Evolutionary conservation across 2,329 filamentous ascomycete species (phyloP), one percentile per base, ranked within the genome.

Genomic region (Juglanconis juglandina): DNA sequence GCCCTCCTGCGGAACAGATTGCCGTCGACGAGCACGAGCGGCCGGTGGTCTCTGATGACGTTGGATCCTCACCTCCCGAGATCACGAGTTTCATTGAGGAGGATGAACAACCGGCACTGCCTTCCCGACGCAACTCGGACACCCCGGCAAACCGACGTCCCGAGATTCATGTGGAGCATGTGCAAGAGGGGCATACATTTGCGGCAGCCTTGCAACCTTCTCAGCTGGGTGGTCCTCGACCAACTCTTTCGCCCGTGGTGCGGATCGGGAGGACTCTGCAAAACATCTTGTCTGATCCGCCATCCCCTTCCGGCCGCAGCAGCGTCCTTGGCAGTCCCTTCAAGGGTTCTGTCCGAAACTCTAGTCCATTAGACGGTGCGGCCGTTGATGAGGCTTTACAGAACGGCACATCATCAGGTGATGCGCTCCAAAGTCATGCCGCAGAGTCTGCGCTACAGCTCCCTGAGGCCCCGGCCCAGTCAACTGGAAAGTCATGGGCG

Each of bases 271-370:
- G 81, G 52, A 82, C 79, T 35, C 70, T 87, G 13, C 83, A 86
- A 66, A 83, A 77, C 60, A 80, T 86, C 42, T 83, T 84, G 10
- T 85, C 83, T 0, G 83, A 86, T 63, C 81, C 81, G 7, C 81
- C 83, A 0, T 85, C 84, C 0, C 83, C 84, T 1, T 79, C 80
- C 54, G 75, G 71, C 6, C 76, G 75, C n/a, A 80, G 81, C 48
- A 75, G 76, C 39, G 77, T 79, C 10, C 71, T 86, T 2, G 77
- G 82, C 13, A 86, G 84, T 58, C 84, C 84, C 0, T 87, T 87
- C 64, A 76, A 79, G 55, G 70, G 75, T 13, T 75, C 75, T 2
- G 61, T 66, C 10, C 63, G 68, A 39, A 71, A 71, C 57, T 70
- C 69, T 14, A 71, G 68, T 35, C 66, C 68, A 39, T 32, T 58